Conservation (phyloP, 2,329 filamentous ascomycete species). For the Coniochaeta prunicola region DNA sequence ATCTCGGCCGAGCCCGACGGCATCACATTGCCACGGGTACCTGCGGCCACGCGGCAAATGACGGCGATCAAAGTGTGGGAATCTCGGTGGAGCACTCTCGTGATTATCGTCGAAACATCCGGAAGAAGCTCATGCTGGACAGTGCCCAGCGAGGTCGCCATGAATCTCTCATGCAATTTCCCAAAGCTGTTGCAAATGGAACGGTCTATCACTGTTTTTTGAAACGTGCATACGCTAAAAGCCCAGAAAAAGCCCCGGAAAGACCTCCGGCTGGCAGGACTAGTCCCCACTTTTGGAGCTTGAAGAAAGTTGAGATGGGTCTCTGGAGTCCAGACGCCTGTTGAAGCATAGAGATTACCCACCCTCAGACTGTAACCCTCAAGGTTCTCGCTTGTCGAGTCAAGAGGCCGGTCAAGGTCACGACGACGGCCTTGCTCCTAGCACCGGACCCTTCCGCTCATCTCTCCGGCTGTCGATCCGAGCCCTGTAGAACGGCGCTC, state of each 20-base stretch:
- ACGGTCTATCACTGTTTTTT: no score
- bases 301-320: neutral
- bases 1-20: no score
- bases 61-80: neutral
- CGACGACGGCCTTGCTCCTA: neutral
- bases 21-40: neutral
- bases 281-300: neutral
- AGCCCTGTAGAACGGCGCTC: neutral
- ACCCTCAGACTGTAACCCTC: neutral
- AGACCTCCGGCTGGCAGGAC: neutral
- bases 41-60: neutral
- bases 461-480: neutral
- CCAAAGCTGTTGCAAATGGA: no score
- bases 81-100: neutral
- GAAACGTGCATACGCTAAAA: no score
- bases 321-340: neutral
- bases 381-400: neutral
- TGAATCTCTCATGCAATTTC: neutral
- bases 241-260: no score
- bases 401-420: neutral
- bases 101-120: neutral
- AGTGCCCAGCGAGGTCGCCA: no score
- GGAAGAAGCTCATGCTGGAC: no score
- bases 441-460: neutral
- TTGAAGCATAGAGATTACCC: neutral